Evolutionary conservation across 1,284 basidiomycete genomes (phyloP), one percentile per base, ranked within the genome.

Genomic region (Coniophora puteana): DNA sequence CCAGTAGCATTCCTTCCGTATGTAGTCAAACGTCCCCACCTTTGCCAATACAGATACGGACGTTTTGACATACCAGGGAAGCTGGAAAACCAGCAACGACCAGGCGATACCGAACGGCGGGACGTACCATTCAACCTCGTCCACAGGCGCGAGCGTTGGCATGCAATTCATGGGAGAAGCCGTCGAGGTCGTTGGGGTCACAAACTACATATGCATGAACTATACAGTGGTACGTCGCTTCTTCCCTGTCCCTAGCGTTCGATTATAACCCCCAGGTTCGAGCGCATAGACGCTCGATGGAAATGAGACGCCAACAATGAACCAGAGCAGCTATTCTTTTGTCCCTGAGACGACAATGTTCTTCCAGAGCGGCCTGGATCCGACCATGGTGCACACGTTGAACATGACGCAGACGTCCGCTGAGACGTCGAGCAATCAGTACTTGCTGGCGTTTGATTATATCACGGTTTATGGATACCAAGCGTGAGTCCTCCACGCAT

Each of bases 71-170:
- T 63, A 65, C 39, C 43, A 39, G 2, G 60, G 58, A 12, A 40
- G 38, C 23, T 66, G 63, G 63, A 32, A 44, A 8, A 14, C 27
- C 6, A 36, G 25, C 33, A 49, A 34, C 11, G 45, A 50, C 23
- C 26, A 25, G 6, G 51, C 55, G 25, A 50, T 65, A 12, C 63
- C 61, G 33, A n/a, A n/a, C n/a, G 37, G 26, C 34, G 24, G 34
- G 12, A 48, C 63, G 29, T 47, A 70, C 67, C 38, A 61, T 50
- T 23, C 67, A 59, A 55, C 72, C 66, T 24, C 68, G 66, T 30
- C 56, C 64, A 71, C 61, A 10, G 25, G 40, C 17, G 32, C 41
- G 17, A 50, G 54, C 12, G 51, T 32, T 16, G 65, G 64, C n/a
- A 63, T 51, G 4, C 20, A 30, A 28, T 41, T 46, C 26, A 40